These are phyloP conservation scores for Capsella rubella DNA, from an alignment of 441 rosid genomes.

Conservation along the genomic window DNA sequence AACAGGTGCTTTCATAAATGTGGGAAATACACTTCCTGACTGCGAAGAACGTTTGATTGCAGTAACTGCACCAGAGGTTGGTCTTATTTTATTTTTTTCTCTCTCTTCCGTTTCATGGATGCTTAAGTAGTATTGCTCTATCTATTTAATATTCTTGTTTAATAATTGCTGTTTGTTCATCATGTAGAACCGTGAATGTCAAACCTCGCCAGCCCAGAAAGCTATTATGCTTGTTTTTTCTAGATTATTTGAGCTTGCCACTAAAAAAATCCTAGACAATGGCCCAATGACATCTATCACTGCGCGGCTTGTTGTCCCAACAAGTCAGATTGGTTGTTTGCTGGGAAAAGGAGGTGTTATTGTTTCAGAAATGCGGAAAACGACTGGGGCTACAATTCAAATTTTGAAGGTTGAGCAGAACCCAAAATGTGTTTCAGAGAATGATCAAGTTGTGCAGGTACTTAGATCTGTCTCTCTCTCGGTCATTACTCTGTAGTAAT, in stretches of 20 bases:
- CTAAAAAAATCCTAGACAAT: slow-evolving; percentile 61
- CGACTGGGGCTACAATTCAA: slow-evolving; percentile 66
- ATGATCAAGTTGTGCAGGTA: slow-evolving; percentile 93
- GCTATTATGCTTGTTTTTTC: slow-evolving; percentile 74
- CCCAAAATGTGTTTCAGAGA: slow-evolving; percentile 72
- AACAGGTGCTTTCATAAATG: slow-evolving; percentile 75
- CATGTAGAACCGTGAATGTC: slow-evolving; percentile 69
- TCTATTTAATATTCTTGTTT: slow-evolving; percentile 26
- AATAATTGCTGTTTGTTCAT: slow-evolving; percentile 45
- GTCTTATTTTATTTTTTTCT: slow-evolving; percentile 28
- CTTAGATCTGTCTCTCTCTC: not conserved
- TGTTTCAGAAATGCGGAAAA: slow-evolving; percentile 82
- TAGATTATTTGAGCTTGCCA: slow-evolving; percentile 66
- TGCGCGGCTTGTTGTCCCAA: slow-evolving; percentile 83
- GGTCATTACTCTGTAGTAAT: not conserved
- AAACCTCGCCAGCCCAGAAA: slow-evolving; percentile 81
- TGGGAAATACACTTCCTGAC: slow-evolving; percentile 68
- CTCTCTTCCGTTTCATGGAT: slow-evolving; percentile 28
- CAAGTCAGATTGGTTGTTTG: slow-evolving; percentile 87
- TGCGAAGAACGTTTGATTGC: slow-evolving; percentile 86
- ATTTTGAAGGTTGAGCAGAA: slow-evolving; percentile 63
- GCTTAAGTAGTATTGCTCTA: slow-evolving; percentile 17
- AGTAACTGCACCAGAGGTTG: slow-evolving; percentile 82
- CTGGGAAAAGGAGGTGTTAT: slow-evolving; percentile 90
- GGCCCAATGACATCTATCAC: slow-evolving; percentile 52